Evolutionary conservation across 225 moss, liverwort and hornwort species (phyloP).

Genomic region (Physcomitrellopsis africana): DNA sequence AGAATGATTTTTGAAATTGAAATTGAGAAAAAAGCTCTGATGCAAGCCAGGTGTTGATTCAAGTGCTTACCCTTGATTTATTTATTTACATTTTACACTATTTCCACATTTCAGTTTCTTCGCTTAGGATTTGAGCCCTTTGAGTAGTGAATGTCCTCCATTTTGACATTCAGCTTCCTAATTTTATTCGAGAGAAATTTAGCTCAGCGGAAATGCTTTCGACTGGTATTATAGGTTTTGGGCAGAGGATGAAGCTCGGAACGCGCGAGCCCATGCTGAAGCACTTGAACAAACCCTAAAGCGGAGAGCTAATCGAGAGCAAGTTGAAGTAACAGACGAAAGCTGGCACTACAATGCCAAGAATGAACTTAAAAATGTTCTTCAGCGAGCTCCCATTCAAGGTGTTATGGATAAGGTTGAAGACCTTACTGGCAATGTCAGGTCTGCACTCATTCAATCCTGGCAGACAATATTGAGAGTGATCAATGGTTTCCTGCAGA

Average conservation of each 20-base stretch:
- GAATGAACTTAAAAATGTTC: constrained; percentile 47
- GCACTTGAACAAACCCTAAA: constrained; percentile 62
- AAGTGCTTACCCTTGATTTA: constrained; percentile 4
- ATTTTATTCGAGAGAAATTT: not conserved
- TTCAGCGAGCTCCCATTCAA: constrained; percentile 56
- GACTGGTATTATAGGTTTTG: constrained; percentile 48
- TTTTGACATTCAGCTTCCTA: not conserved
- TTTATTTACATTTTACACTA: not conserved
- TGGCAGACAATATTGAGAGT: constrained; percentile 44
- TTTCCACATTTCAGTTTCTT: not conserved
- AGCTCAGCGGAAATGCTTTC: not conserved
- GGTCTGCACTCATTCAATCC: constrained; percentile 48
- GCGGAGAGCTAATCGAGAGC: constrained; percentile 54
- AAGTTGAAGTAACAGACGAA: constrained; percentile 55
- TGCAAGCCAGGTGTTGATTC: constrained; percentile 62
- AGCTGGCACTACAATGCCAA: constrained; percentile 55
- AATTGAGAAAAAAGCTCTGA: constrained; percentile 75
- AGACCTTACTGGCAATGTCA: constrained; percentile 48
- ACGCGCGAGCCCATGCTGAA: constrained; percentile 62
- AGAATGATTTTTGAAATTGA: constrained; percentile 53
- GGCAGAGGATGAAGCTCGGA: constrained; percentile 83
- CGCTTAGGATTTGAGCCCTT: not conserved
- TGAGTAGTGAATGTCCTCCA: not conserved
- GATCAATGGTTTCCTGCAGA: constrained; percentile 42
- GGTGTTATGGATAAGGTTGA: constrained; percentile 58